Evolutionary conservation across 2,329 filamentous ascomycete genomes (phyloP), one percentile per base, ranked within the genome.

Genomic region (Colletotrichum sojae): DNA sequence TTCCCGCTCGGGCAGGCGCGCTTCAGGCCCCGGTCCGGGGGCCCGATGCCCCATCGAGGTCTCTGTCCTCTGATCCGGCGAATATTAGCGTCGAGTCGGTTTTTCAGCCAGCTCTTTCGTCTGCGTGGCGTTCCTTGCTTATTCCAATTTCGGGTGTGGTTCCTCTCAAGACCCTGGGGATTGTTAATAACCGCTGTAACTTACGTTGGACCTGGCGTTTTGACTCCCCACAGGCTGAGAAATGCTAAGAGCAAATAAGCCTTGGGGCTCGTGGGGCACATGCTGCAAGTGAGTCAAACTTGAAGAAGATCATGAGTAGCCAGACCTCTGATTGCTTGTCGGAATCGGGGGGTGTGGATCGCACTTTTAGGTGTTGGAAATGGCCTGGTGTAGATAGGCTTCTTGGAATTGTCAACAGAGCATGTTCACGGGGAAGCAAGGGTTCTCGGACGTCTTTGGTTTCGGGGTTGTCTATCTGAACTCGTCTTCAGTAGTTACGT

Each of bases 221-320:
- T 46, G 31, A 43, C 40, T 55, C 31, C 43, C 40, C 25, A 10
- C 15, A 16, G 18, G 25, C 49, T 25, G 27, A 52, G 43, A 56
- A 20, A 48, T 64, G 60, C 61, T 40, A 66, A 66, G 49, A 49
- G 43, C 54, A 46, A 54, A 36, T 55, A 55, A 65, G 49, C 61
- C 49, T 59, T 56, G 31, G 55, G 43, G 40, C 60, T 49, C 49
- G 40, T 61, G 48, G 48, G 27, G 18, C 48, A 22, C 9, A 48
- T 20, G 27, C 45, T 36, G 31, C 46, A 36, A 36, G 31, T 36
- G 31, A 10, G 8, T 36, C 31, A 36, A 10, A 8, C 9, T 36
- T 36, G 8, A 9, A 36, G 31, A 36, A 36, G 8, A 25, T 36
- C 31, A 36, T 36, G 31, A 36, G 31, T 36, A 36, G 31, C 31